phyloP scores from a whole-genome alignment of 352 stramenopile genomes.

The Phytophthora sojae region DNA sequence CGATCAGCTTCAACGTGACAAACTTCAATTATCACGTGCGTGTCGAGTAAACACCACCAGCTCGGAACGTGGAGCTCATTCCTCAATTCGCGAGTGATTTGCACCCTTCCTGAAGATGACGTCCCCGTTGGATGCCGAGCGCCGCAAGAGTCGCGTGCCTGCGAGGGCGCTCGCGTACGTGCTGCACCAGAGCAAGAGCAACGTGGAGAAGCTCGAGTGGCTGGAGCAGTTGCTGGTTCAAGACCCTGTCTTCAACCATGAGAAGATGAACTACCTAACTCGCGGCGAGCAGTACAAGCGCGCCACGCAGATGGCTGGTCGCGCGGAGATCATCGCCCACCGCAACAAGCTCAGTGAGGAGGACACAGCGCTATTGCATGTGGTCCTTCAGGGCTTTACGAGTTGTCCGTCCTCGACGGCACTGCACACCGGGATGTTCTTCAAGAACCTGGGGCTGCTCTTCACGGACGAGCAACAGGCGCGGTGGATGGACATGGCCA shows the following conservation, averaged over 20 bases:
- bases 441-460: conserved; percentile 66
- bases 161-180: conserved; percentile 68
- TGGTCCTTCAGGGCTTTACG: conserved; percentile 59
- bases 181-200: conserved; percentile 60
- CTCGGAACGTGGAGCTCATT: conserved; percentile 15
- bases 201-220: conserved; percentile 65
- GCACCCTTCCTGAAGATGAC: conserved; percentile 19
- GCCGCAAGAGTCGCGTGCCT: conserved; percentile 50
- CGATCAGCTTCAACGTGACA: conserved; percentile 25
- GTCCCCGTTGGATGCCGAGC: conserved; percentile 44
- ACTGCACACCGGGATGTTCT: conserved; percentile 74
- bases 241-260: conserved; percentile 39
- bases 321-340: conserved; percentile 61
- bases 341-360: conserved; percentile 60
- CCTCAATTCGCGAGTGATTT: conserved; percentile 22
- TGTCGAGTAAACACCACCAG: conserved; percentile 34
- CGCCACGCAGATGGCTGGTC: conserved; percentile 59
- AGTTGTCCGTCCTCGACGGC: conserved; percentile 60
- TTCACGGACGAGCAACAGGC: conserved; percentile 74
- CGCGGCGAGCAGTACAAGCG: conserved; percentile 66
- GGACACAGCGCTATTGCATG: conserved; percentile 57
- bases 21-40: conserved; percentile 23
- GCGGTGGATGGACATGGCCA: conserved; percentile 72
- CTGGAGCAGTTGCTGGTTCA: conserved; percentile 60
- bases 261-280: conserved; percentile 72